These are phyloP conservation scores for Lodderomyces metapsilosis DNA, from an alignment of 1,139 yeast genomes.

Conservation along the genomic window DNA sequence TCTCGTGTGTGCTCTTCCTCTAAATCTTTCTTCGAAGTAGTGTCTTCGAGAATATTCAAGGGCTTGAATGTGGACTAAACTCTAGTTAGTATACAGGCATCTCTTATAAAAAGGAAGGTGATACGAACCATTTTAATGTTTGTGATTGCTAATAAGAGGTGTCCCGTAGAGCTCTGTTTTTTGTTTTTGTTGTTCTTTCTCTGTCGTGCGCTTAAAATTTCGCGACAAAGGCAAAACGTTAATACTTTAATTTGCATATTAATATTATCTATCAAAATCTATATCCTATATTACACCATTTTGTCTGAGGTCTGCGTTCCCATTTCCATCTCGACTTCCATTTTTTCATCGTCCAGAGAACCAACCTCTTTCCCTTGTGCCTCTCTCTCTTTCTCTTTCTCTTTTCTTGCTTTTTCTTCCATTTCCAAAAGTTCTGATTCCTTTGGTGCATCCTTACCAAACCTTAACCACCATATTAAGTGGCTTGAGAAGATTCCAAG, in stretches of 20 bases:
- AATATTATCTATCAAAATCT: no score
- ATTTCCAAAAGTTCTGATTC: constrained; percentile 9
- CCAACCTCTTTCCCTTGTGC: neutral
- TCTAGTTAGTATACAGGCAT: neutral
- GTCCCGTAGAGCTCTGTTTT: neutral
- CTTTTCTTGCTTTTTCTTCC: no score
- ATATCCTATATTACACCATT: neutral
- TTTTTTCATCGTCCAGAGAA: neutral
- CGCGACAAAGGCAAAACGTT: no score
- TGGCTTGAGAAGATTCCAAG: constrained; percentile 75
- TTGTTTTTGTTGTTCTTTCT: neutral
- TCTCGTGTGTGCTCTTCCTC: constrained; percentile 92
- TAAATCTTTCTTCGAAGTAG: constrained; percentile 47
- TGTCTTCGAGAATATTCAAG: constrained; percentile 73
- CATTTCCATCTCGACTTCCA: neutral
- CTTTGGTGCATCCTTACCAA: constrained; percentile 29
- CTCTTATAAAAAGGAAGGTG: neutral
- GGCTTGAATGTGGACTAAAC: constrained; percentile 71
- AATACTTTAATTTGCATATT: no score
- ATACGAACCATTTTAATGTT: constrained; percentile 1
- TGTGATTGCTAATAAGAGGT: no score
- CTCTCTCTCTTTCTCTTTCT: no score
- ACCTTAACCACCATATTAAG: constrained; percentile 64
- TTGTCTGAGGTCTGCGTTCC: neutral
- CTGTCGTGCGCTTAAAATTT: no score